phyloP scores from a whole-genome alignment of 2,329 filamentous ascomycete species.

The Cladosporium sp. region DNA sequence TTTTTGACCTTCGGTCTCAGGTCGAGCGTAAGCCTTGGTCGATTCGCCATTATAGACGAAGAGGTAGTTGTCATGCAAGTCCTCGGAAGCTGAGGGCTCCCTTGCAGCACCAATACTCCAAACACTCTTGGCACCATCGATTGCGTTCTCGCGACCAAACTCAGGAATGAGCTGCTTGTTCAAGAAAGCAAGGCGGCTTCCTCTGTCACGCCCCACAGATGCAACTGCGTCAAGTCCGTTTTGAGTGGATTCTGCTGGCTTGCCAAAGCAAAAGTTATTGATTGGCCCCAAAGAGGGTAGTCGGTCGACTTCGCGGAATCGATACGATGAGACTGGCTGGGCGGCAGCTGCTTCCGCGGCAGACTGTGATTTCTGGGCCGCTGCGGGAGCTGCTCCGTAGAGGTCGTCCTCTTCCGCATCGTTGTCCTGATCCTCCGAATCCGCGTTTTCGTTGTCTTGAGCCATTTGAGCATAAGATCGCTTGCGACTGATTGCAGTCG shows the following conservation, averaged over 20 bases:
- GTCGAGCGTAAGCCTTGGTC: slow-evolving; percentile 23
- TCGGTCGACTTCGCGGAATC: slow-evolving; percentile 70
- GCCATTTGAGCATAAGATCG: slow-evolving; percentile 57
- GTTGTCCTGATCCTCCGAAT: slow-evolving; percentile 50
- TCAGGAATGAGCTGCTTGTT: slow-evolving; percentile 71
- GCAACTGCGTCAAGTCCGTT: slow-evolving; percentile 46
- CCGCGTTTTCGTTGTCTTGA: slow-evolving; percentile 40
- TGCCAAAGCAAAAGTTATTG: slow-evolving; percentile 65
- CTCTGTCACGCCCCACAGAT: slow-evolving; percentile 57
- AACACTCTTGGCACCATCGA: slow-evolving; percentile 66
- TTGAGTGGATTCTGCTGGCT: slow-evolving; percentile 35
- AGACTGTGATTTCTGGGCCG: slow-evolving; percentile 33
- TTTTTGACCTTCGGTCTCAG: slow-evolving; percentile 10
- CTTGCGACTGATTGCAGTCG: slow-evolving; percentile 55
- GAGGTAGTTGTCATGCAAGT: slow-evolving; percentile 21
- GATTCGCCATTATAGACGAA: slow-evolving; percentile 26
- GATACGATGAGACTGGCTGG: slow-evolving; percentile 52
- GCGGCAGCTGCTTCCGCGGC: slow-evolving; percentile 39
- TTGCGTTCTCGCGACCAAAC: slow-evolving; percentile 62
- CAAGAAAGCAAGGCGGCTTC: slow-evolving; percentile 66
- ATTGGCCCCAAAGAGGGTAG: slow-evolving; percentile 76
- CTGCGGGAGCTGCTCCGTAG: slow-evolving; percentile 52
- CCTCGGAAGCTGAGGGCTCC: slow-evolving; percentile 10
- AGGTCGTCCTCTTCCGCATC: slow-evolving; percentile 57
- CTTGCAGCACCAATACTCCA: slow-evolving; percentile 62